Evolutionary conservation across 202 grass and related monocot genomes (phyloP).

Genomic region (Sporobolus alterniflorus): DNA sequence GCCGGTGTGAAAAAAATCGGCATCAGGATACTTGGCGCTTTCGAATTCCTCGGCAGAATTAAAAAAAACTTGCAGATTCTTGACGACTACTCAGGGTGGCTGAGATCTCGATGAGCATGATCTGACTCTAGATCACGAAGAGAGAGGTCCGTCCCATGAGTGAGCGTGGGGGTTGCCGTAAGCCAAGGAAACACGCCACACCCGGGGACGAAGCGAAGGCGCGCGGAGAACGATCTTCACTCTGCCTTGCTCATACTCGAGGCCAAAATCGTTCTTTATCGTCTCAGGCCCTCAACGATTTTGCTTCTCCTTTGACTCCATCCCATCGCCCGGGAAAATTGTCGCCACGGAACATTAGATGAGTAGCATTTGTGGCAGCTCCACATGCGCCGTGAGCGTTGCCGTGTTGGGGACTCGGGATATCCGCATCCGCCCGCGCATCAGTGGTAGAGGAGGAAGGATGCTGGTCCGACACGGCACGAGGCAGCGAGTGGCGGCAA

Average conservation of each 20-base stretch:
- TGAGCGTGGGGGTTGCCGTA: background rate
- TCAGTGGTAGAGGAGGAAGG: background rate
- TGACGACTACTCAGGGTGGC: background rate
- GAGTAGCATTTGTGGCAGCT: background rate
- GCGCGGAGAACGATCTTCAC: background rate
- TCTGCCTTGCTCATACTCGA: background rate
- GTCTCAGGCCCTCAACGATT: background rate
- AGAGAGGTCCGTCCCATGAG: background rate
- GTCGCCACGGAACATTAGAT: background rate
- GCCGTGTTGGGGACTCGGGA: background rate
- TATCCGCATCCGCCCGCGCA: background rate
- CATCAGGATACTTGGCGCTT: background rate
- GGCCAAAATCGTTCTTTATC: background rate
- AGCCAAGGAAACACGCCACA: too few species aligned
- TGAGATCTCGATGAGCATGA: constrained; percentile 9
- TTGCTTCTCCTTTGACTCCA: background rate
- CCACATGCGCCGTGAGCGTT: background rate
- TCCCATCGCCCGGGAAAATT: background rate
- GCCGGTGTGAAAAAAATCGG: background rate
- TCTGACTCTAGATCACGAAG: background rate
- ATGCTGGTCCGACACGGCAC: background rate
- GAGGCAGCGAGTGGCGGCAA: background rate
- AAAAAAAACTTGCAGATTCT: background rate
- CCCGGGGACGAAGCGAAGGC: background rate
- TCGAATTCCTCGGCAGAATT: background rate